Evolutionary conservation across 371 early-diverging fungal species (phyloP).

Genomic region (Mucor plumbeus): DNA sequence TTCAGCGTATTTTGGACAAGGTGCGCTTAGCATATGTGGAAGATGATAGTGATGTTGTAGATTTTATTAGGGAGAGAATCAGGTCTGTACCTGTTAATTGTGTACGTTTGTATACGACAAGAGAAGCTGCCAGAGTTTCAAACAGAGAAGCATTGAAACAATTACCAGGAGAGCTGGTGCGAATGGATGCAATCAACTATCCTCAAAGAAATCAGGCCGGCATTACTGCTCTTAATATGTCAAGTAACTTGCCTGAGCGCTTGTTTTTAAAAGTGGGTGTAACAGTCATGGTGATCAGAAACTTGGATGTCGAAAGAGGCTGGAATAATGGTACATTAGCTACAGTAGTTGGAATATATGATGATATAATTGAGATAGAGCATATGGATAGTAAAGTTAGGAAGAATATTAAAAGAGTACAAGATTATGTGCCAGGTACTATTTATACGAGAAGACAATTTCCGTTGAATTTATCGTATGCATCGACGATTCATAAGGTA

Average conservation of each 20-base stretch:
- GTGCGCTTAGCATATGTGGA: background rate
- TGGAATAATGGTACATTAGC: conserved; percentile 14
- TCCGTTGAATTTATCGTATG: too few species aligned
- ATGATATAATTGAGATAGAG: too few species aligned
- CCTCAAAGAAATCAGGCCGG: background rate
- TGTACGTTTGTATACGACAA: conserved; percentile 4
- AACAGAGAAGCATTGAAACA: background rate
- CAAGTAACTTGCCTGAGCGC: background rate
- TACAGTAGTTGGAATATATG: background rate
- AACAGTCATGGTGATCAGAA: conserved; percentile 3
- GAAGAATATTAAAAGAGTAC: too few species aligned
- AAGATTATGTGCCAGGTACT: too few species aligned
- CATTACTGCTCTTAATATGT: background rate
- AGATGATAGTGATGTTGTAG: conserved; percentile 3
- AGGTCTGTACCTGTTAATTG: background rate
- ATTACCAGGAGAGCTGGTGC: background rate
- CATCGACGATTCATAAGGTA: too few species aligned
- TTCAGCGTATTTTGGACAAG: conserved; percentile 6
- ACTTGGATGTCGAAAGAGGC: conserved; percentile 8
- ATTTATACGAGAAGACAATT: too few species aligned
- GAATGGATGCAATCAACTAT: background rate
- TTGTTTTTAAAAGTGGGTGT: background rate
- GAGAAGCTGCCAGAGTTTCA: background rate
- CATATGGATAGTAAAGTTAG: too few species aligned
- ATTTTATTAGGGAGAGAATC: conserved; percentile 4